Base-by-base conservation (phyloP, 2,329 filamentous ascomycete genomes). In the Davidsoniella australis region DNA sequence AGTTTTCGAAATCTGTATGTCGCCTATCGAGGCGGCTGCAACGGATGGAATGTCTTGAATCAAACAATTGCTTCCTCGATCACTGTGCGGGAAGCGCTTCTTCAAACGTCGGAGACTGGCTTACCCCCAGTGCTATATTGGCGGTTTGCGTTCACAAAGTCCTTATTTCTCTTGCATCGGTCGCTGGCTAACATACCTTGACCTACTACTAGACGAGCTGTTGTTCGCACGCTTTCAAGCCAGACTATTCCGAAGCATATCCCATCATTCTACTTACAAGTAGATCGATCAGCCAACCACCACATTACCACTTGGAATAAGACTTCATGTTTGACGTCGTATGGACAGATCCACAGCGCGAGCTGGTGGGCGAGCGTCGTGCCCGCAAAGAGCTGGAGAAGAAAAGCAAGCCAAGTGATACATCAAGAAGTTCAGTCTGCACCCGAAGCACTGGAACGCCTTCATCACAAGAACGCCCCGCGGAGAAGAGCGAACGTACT, bases 311-410 rank as follows among this genome's bases (percentile, higher is more conserved):
- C 39, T 6, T 29, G 14, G 12, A 18, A 48, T 40, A 48, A n/a
- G 20, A 24, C 17, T 36, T 20, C 18, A 78, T 78, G 74, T 77
- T 75, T 58, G 72, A 76, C 57, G 69, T 77, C 29, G 62, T 73
- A 43, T 78, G 74, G 74, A 72, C 71, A 3, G 73, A 76, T 50
- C 70, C 69, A 18, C 64, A 71, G 45, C 63, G 66, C 51, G 70
- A 77, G 60, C 64, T 68, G 7, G 66, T 76, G 14, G 71, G 72
- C 2, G 69, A 77, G 57, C 66, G 68, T 49, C 68, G 68, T 14
- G 65, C 68, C 1, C 68, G 66, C 44, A 76, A 74, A 56, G 68
- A 68, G 53, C 57, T 59, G 43, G 66, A 66, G 52, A 62, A 59
- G 18, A 57, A 58, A 20, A 39, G 47, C 37, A 63, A 61, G 49